Evolutionary conservation across 2,329 filamentous ascomycete species (phyloP).

Genomic region (Colletotrichum eleusines): DNA sequence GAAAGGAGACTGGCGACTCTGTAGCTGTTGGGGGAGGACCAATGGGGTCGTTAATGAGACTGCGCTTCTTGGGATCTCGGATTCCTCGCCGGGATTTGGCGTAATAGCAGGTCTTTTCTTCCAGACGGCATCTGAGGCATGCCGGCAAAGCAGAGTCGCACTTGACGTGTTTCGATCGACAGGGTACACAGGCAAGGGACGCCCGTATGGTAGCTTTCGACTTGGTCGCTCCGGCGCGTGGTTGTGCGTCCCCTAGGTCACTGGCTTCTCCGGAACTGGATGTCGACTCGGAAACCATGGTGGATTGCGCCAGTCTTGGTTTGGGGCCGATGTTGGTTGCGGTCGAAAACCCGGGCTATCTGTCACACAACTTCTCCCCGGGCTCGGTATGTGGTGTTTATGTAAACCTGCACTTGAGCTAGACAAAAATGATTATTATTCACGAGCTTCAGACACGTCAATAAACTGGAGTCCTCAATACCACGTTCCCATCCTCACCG

Average conservation of each 20-base stretch:
- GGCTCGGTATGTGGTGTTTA: slow-evolving; percentile 26
- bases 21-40: slow-evolving; percentile 33
- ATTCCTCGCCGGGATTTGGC: slow-evolving; percentile 61
- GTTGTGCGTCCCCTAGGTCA: slow-evolving; percentile 18
- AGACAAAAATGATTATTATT: background rate
- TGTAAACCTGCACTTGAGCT: slow-evolving; percentile 23
- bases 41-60: slow-evolving; percentile 47
- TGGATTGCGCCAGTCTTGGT: background rate
- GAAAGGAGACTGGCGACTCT: slow-evolving; percentile 25
- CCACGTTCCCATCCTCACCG: slow-evolving; percentile 10
- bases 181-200: slow-evolving; percentile 61
- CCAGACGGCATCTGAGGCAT: slow-evolving; percentile 59
- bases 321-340: background rate
- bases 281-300: slow-evolving; percentile 23
- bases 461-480: slow-evolving; percentile 28
- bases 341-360: background rate
- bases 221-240: slow-evolving; percentile 38
- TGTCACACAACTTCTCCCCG: background rate
- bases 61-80: slow-evolving; percentile 51
- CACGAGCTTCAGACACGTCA: background rate
- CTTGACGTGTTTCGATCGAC: slow-evolving; percentile 60
- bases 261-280: slow-evolving; percentile 26
- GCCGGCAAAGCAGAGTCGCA: slow-evolving; percentile 49
- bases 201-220: slow-evolving; percentile 55
- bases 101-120: slow-evolving; percentile 60